Percentiles rank a stretch among this genome's conserved stretches.
phyloP scores from a whole-genome alignment of 2,329 filamentous ascomycete genomes.

The Penicillium occitanis region DNA sequence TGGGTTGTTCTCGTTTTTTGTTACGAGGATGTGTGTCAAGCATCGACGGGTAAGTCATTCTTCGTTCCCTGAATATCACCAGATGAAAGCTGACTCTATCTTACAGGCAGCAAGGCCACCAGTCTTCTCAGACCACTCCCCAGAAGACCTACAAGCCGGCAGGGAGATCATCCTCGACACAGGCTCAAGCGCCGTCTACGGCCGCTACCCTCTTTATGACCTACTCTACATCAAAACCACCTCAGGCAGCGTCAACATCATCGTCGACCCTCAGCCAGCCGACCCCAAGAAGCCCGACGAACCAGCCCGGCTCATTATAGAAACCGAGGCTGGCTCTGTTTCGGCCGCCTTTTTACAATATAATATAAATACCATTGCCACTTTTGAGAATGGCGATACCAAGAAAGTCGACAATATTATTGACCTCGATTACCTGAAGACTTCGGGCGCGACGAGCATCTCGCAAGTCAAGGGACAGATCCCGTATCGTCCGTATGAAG shows the following conservation, averaged over 20 bases:
- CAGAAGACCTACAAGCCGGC: not conserved
- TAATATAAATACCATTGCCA: not conserved
- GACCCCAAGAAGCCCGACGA: constrained; percentile 28
- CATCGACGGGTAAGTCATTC: not conserved
- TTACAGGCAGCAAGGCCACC: not conserved
- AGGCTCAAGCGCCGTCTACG: constrained; percentile 27
- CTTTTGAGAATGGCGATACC: constrained; percentile 6
- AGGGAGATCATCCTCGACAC: constrained; percentile 27
- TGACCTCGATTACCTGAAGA: constrained; percentile 8
- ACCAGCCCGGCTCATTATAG: constrained; percentile 32
- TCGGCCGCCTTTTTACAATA: constrained; percentile 27
- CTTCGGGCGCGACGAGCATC: not conserved
- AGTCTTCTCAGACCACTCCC: not conserved
- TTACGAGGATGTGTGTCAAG: constrained; percentile 10
- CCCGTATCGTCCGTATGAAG: constrained; percentile 28
- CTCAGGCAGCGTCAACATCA: constrained; percentile 32
- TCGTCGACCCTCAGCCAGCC: constrained; percentile 35
- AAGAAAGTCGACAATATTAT: constrained; percentile 11
- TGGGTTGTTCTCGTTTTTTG: constrained; percentile 10
- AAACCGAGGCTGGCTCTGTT: constrained; percentile 30
- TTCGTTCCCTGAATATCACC: not conserved
- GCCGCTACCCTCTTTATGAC: constrained; percentile 35
- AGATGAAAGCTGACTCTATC: not conserved
- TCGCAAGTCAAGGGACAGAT: not conserved
- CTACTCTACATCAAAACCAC: constrained; percentile 33